Percentiles rank a stretch among this genome's conserved stretches.
phyloP scores from a whole-genome alignment of 306 rosid genomes.

The Cicer pinnatifidum region DNA sequence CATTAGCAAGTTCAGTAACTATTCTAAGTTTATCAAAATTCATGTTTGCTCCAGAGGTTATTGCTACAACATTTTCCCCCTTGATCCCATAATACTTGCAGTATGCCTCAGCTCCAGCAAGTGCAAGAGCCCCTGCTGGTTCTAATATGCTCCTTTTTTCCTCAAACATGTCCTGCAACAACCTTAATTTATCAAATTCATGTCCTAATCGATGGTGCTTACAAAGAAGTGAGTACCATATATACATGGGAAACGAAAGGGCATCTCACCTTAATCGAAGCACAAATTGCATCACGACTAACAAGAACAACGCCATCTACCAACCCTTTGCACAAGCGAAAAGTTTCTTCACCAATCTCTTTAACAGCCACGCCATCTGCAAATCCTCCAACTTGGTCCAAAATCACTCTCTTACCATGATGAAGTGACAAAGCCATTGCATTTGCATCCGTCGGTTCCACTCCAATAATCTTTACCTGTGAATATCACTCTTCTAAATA shows the following conservation, averaged over 20 bases:
- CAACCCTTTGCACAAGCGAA: constrained; percentile 80
- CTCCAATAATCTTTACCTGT: constrained; percentile 90
- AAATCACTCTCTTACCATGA: constrained; percentile 78
- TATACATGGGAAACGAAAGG: constrained; percentile 6
- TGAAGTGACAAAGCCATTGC: constrained; percentile 86
- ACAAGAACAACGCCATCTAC: constrained; percentile 90
- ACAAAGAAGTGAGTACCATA: too few relatives aligned
- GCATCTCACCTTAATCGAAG: constrained; percentile 78
- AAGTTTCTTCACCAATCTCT: constrained; percentile 94
- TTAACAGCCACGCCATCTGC: constrained; percentile 96
- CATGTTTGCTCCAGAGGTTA: constrained; percentile 98
- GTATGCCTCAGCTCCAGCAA: constrained; percentile 99
- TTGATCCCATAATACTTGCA: constrained; percentile 86
- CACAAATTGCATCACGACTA: constrained; percentile 83
- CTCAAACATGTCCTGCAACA: constrained; percentile 92
- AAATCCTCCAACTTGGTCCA: constrained; percentile 85
- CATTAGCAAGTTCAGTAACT: constrained; percentile 93
- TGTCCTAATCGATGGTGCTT: background rate
- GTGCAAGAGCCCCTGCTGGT: constrained; percentile 98
- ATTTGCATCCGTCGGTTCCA: constrained; percentile 90
- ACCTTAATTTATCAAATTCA: constrained; percentile 35
- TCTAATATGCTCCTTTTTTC: constrained; percentile 93
- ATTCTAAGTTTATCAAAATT: constrained; percentile 87
- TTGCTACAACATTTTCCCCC: constrained; percentile 81
- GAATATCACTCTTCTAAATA: constrained; percentile 12